Percentiles rank a stretch among this genome's conserved stretches.
These are phyloP conservation scores for Ustilago xerochloae DNA, from an alignment of 1,284 basidiomycete genomes.

Conservation along the genomic window DNA sequence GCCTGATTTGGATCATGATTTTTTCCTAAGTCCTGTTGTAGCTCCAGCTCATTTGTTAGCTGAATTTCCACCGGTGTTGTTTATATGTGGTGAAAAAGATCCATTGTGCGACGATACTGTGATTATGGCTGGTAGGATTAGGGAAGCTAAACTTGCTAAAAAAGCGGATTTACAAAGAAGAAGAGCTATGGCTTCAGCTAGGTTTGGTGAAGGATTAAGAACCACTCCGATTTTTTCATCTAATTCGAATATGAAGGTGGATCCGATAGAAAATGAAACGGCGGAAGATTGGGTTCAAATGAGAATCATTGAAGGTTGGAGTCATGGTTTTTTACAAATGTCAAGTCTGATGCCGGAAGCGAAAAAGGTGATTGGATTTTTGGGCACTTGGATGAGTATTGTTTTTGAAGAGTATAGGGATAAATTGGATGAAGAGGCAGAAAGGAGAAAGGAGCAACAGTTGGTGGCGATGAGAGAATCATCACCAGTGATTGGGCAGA, in stretches of 20 bases:
- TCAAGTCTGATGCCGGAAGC: conserved; percentile 84
- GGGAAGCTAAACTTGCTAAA: conserved; percentile 83
- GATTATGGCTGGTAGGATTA: conserved; percentile 89
- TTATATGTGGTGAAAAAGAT: conserved; percentile 83
- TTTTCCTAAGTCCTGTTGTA: conserved; percentile 92
- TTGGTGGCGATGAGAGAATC: conserved; percentile 14
- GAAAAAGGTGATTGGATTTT: conserved; percentile 81
- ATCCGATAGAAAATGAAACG: conserved; percentile 75
- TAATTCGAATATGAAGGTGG: conserved; percentile 66
- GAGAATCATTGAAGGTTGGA: conserved; percentile 70
- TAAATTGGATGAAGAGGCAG: conserved; percentile 38
- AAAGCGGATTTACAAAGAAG: conserved; percentile 72
- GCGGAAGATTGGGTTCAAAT: conserved; percentile 96
- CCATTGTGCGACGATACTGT: conserved; percentile 80
- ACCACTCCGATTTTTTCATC: conserved; percentile 69
- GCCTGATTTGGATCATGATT: conserved; percentile 93
- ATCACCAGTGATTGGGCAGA: not conserved
- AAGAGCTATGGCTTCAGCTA: conserved; percentile 64
- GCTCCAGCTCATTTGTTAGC: conserved; percentile 84
- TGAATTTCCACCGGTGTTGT: conserved; percentile 85
- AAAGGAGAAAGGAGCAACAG: conserved; percentile 21
- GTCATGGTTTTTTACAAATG: conserved; percentile 77
- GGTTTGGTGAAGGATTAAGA: conserved; percentile 70
- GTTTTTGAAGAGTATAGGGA: conserved; percentile 73
- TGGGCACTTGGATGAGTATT: conserved; percentile 91